A percentile compares a stretch with the other conserved stretches of the same genome.
phyloP scores from a whole-genome alignment of 73 alveolate species.

The Paramecium pentaurelia region DNA sequence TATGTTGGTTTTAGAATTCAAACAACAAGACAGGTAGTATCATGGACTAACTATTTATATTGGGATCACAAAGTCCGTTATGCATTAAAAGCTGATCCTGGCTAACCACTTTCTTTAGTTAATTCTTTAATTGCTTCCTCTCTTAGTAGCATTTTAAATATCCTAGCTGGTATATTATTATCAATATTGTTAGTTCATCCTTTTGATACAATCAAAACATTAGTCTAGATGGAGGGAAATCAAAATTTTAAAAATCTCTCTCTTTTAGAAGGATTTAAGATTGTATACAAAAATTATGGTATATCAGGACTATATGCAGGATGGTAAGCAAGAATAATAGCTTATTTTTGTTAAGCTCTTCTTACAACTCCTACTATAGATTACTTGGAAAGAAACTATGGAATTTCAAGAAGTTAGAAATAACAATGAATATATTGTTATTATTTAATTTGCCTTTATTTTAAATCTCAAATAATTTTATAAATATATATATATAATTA shows the following conservation, averaged over 20 bases:
- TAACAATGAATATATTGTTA: neutral
- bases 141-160: neutral
- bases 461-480: neutral
- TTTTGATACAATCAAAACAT: slow-evolving; percentile 33
- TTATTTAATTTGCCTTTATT: neutral
- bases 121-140: neutral
- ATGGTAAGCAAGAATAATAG: slow-evolving; percentile 26
- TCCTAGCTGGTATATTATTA: neutral
- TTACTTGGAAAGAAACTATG: slow-evolving; percentile 24
- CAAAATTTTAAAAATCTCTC: neutral
- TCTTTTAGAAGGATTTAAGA: neutral
- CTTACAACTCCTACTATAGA: slow-evolving; percentile 28
- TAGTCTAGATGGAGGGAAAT: slow-evolving; percentile 22
- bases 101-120: neutral
- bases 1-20: slow-evolving; percentile 10
- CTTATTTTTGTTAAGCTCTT: slow-evolving; percentile 20
- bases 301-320: slow-evolving; percentile 43
- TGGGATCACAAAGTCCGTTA: slow-evolving; percentile 41
- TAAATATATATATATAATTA: no score
- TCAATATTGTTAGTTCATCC: neutral
- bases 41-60: slow-evolving; percentile 25
- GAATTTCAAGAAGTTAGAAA: neutral
- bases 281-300: neutral
- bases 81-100: neutral
- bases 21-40: slow-evolving; percentile 8